Conservation (phyloP, 2,329 filamentous ascomycete species). For the Akanthomyces dipterigenus region DNA sequence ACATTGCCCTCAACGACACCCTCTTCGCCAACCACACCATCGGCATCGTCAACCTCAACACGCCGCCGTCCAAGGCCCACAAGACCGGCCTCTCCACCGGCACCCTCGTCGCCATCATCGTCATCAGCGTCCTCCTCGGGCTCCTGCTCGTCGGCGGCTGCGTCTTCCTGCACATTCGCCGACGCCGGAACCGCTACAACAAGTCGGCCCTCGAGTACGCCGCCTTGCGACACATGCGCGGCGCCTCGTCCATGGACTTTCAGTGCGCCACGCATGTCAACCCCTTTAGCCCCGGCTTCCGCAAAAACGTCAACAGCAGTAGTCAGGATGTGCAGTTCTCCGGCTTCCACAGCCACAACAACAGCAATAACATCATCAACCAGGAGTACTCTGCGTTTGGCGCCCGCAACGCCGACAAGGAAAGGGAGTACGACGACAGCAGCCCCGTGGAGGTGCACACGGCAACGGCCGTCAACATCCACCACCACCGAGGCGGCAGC, state of each 20-base stretch:
- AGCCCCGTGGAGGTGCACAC: background rate
- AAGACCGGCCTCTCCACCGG: constrained; percentile 15
- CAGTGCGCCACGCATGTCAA: constrained; percentile 42
- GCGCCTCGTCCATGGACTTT: constrained; percentile 40
- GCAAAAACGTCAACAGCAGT: constrained; percentile 22
- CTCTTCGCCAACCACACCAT: constrained; percentile 31
- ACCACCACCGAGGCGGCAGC: background rate
- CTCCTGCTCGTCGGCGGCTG: constrained; percentile 32
- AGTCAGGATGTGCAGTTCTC: no score
- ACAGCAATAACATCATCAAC: constrained; percentile 21
- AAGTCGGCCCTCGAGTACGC: constrained; percentile 8
- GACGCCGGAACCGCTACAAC: constrained; percentile 31
- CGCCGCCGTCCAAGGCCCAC: background rate
- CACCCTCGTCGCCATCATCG: constrained; percentile 31
- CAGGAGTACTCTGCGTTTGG: no score
- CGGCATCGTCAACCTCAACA: background rate
- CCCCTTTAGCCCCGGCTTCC: constrained; percentile 32
- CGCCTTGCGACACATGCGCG: constrained; percentile 19
- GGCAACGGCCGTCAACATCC: background rate
- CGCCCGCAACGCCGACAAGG: no score
- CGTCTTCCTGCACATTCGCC: constrained; percentile 39
- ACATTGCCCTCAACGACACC: constrained; percentile 37
- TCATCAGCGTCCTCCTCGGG: constrained; percentile 34
- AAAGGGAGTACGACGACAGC: background rate
- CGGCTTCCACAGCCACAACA: background rate